Conservation (phyloP, 345 rosid genomes). For the Atalantia buxifolia region DNA sequence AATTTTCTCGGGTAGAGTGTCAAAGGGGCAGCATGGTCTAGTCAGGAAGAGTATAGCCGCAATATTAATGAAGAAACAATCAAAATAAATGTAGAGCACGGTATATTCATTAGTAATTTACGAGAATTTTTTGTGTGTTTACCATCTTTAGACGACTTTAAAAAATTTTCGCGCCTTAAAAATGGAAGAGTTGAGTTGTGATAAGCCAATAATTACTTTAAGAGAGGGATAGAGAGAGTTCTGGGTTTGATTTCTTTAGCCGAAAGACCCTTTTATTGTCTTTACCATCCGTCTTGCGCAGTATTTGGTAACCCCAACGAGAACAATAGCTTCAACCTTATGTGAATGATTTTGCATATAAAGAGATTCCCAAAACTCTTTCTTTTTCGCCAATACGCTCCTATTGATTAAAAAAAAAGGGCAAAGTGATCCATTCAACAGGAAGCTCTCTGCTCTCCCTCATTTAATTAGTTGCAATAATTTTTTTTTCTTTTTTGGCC, state of each 20-base stretch:
- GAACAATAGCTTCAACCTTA: conserved; percentile 11
- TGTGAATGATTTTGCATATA: conserved; percentile 10
- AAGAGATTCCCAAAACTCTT: conserved; percentile 17
- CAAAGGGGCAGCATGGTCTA: neutral
- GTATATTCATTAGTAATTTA: conserved; percentile 13
- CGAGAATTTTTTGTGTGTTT: neutral
- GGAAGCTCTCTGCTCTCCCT: neutral
- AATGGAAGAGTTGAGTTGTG: neutral
- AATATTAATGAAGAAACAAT: neutral
- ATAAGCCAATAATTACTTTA: conserved; percentile 3
- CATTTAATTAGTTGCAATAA: neutral
- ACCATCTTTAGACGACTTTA: conserved; percentile 10
- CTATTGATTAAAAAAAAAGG: neutral
- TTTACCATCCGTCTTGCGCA: conserved; percentile 13
- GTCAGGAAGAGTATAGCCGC: neutral
- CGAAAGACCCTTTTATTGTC: conserved; percentile 27
- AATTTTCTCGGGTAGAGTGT: neutral
- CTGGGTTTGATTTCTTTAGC: conserved; percentile 12
- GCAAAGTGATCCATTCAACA: neutral
- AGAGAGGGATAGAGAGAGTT: neutral
- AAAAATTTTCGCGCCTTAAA: conserved; percentile 13
- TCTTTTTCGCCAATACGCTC: conserved; percentile 10
- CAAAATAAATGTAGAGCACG: neutral
- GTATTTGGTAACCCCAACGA: neutral
- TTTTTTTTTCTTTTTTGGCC: neutral